These are phyloP conservation scores for Ceratocystis lukuohia DNA, from an alignment of 2,329 filamentous ascomycete species.

Conservation along the genomic window DNA sequence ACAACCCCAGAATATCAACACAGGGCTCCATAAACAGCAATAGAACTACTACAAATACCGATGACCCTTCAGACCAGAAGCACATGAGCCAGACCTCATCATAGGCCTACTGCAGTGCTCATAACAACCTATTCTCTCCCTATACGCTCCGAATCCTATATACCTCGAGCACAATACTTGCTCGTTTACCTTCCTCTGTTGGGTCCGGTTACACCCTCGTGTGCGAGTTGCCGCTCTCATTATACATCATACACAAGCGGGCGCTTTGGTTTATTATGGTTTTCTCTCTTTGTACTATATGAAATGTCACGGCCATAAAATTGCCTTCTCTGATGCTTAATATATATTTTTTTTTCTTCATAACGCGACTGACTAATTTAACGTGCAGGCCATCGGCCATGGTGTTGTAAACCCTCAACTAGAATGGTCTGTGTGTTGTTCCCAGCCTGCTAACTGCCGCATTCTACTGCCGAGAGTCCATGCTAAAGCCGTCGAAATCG, in stretches of 20 bases:
- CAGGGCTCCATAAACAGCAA: slow-evolving; percentile 35
- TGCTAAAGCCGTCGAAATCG: no score
- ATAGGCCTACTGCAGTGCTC: not conserved
- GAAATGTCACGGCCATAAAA: not conserved
- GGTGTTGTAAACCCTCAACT: not conserved
- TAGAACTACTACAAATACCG: slow-evolving; percentile 18
- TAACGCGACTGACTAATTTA: no score
- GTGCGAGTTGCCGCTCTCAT: not conserved
- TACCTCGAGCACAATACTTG: not conserved
- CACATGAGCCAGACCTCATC: not conserved
- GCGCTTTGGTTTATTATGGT: not conserved
- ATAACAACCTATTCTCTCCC: not conserved
- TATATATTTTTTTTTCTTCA: not conserved
- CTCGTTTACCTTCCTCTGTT: not conserved
- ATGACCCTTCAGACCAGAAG: not conserved
- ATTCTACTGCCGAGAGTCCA: not conserved
- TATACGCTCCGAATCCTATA: not conserved
- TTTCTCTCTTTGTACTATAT: slow-evolving; percentile 9
- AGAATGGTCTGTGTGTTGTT: not conserved
- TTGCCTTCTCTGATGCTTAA: not conserved
- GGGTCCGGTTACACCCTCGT: not conserved
- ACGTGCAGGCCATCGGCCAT: no score
- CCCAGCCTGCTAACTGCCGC: not conserved
- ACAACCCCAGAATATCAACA: slow-evolving; percentile 45
- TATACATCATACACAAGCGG: not conserved